Conservation (phyloP, 192 early-diverging fungal genomes). For the Backusella australiensis region DNA sequence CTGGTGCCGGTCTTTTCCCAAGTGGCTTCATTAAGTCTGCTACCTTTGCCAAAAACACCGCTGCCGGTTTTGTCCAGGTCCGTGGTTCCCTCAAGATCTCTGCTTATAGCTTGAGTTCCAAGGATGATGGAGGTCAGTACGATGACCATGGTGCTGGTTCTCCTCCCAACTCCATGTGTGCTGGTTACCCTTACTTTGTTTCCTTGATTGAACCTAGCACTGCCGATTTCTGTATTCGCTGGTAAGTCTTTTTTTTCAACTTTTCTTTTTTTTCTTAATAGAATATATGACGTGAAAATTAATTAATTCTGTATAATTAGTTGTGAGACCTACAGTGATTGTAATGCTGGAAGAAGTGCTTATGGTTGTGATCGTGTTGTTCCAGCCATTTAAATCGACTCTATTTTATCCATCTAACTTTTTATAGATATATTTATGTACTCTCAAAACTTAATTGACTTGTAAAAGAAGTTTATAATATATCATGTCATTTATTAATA, state of each 20-base stretch:
- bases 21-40: slow-evolving; percentile 27
- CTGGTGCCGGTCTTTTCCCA: slow-evolving; percentile 37
- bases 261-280: background rate
- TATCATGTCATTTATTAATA: too few species aligned
- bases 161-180: slow-evolving; percentile 25
- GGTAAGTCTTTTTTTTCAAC: slow-evolving; percentile 4
- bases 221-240: slow-evolving; percentile 37
- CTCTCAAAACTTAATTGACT: too few species aligned
- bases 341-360: slow-evolving; percentile 41
- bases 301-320: background rate
- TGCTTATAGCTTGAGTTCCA: slow-evolving; percentile 24
- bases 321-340: slow-evolving; percentile 39
- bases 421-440: too few species aligned
- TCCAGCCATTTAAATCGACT: slow-evolving; percentile 44
- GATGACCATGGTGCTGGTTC: slow-evolving; percentile 31
- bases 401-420: too few species aligned
- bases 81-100: slow-evolving; percentile 30
- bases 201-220: slow-evolving; percentile 37
- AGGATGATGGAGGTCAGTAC: slow-evolving; percentile 38
- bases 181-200: slow-evolving; percentile 35
- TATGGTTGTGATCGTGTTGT: slow-evolving; percentile 63
- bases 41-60: slow-evolving; percentile 21
- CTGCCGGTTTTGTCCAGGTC: slow-evolving; percentile 40
- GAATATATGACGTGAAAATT: background rate
- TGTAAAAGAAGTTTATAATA: too few species aligned